A percentile compares a stretch with the other conserved stretches of the same genome.
Conservation (phyloP, 208 protist genomes). For the Leishmania turanica region DNA sequence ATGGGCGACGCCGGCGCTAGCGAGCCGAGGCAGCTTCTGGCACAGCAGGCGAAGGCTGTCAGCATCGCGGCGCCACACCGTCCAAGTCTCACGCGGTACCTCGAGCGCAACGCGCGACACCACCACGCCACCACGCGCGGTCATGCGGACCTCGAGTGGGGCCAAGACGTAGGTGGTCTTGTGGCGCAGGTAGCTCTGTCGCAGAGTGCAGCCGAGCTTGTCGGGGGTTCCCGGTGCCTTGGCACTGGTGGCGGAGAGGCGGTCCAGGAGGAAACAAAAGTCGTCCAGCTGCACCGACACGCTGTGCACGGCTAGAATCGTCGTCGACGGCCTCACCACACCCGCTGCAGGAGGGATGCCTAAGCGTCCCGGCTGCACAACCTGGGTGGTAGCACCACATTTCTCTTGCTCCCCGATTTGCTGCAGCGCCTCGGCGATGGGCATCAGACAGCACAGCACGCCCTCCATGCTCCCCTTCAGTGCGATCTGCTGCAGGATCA, state of each 20-base stretch:
- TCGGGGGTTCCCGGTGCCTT: slow-evolving; percentile 15
- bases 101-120: slow-evolving; percentile 38
- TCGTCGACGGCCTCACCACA: slow-evolving; percentile 9
- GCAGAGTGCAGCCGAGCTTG: slow-evolving; percentile 46
- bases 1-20: neutral
- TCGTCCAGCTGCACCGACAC: slow-evolving; percentile 18
- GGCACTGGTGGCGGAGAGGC: slow-evolving; percentile 29
- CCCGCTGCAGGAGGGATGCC: neutral
- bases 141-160: slow-evolving; percentile 40
- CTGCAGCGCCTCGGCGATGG: slow-evolving; percentile 32
- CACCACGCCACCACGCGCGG: slow-evolving; percentile 22
- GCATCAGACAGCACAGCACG: slow-evolving; percentile 24
- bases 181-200: slow-evolving; percentile 29
- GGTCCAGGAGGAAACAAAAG: slow-evolving; percentile 29
- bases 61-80: slow-evolving; percentile 20
- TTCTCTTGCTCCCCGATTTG: slow-evolving; percentile 22
- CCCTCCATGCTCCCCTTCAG: slow-evolving; percentile 27
- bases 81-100: slow-evolving; percentile 31
- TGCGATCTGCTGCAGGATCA: slow-evolving; percentile 22
- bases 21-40: slow-evolving; percentile 17
- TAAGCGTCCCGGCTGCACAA: neutral
- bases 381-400: slow-evolving; percentile 3
- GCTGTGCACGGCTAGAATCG: slow-evolving; percentile 21
- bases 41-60: slow-evolving; percentile 23
- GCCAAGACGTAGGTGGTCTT: slow-evolving; percentile 27